Conservation (phyloP, 306 rosid genomes). For the Bauhinia variegata region DNA sequence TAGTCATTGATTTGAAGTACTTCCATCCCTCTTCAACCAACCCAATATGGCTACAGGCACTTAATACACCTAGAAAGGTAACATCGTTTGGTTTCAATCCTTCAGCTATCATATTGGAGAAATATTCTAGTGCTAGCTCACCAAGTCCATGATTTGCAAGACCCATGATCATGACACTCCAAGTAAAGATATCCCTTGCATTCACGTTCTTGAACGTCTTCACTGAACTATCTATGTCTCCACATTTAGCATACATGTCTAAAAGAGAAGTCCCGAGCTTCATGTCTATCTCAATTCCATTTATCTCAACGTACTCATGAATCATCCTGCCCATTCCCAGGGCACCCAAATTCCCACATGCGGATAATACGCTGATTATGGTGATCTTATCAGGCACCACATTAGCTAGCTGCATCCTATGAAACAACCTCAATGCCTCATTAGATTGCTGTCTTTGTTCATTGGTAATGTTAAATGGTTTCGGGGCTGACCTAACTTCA, state of each 20-base stretch:
- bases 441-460: conserved; percentile 12
- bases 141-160: conserved; percentile 37
- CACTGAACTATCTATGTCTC: conserved; percentile 33
- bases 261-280: conserved; percentile 36
- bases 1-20: conserved; percentile 35
- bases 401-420: conserved; percentile 25
- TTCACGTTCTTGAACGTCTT: conserved; percentile 20
- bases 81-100: conserved; percentile 37
- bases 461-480: background rate
- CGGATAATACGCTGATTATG: conserved; percentile 20
- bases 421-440: conserved; percentile 34
- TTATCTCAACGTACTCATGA: conserved; percentile 35
- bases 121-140: conserved; percentile 21
- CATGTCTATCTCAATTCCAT: conserved; percentile 19
- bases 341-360: conserved; percentile 36
- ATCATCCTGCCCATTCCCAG: conserved; percentile 34
- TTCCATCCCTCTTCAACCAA: conserved; percentile 25
- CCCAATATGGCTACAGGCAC: conserved; percentile 40
- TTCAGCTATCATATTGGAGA: conserved; percentile 29
- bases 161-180: conserved; percentile 35
- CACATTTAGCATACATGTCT: conserved; percentile 44
- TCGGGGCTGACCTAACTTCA: conserved; percentile 1
- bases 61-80: conserved; percentile 33
- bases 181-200: conserved; percentile 26
- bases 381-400: conserved; percentile 35